Base-by-base conservation (phyloP, 768 basidiomycete genomes). In the Boletus barrowsii region DNA sequence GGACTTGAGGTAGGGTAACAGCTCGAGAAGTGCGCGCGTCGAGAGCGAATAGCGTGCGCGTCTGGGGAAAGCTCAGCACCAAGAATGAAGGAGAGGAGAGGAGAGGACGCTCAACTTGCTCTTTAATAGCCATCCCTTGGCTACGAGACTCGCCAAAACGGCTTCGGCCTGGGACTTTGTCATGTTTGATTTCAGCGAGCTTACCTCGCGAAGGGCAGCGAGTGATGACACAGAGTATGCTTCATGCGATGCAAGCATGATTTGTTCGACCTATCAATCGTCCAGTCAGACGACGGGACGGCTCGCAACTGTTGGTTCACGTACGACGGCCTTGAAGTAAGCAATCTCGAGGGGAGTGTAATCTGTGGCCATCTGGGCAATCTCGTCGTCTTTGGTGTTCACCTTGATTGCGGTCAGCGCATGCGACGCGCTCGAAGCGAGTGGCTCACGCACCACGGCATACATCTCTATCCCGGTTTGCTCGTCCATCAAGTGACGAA, bases 351-450 rank as follows among this genome's bases (percentile, higher is more conserved):
- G 72, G 0, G 90, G 75, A 2, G 79, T 80, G 63, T 93, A 96
- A 39, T 90, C 88, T 0, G 90, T 92, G 4, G 92, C 93, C 66
- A 90, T 71, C 65, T 92, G 91, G 0, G 93, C 87, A 33, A 93
- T 78, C 49, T 86, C 85, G 62, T 95, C 93, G 17, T 83, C 85
- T 57, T 84, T 89, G 10, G 79, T 74, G 65, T 95, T 96, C 42
- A 91, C 84, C 92, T 94, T 51, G 4, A 36, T 10, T 30, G 8
- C n/a, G 42, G 51, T 52, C 13, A 47, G 53, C 15, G 29, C 32
- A 35, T 33, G 29, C 45, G 36, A 30, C 20, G 22, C 17, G 44
- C n/a, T 35, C 26, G 36, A 37, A 40, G 36, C 32, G 18, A 14
- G 20, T 4, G 20, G 41, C 26, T 6, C 24, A 70, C 86, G 58